A percentile compares a stretch with the other conserved stretches of the same genome.
These are phyloP conservation scores for Stemphylium lycopersici DNA, from an alignment of 2,329 filamentous ascomycete genomes.

Conservation along the genomic window DNA sequence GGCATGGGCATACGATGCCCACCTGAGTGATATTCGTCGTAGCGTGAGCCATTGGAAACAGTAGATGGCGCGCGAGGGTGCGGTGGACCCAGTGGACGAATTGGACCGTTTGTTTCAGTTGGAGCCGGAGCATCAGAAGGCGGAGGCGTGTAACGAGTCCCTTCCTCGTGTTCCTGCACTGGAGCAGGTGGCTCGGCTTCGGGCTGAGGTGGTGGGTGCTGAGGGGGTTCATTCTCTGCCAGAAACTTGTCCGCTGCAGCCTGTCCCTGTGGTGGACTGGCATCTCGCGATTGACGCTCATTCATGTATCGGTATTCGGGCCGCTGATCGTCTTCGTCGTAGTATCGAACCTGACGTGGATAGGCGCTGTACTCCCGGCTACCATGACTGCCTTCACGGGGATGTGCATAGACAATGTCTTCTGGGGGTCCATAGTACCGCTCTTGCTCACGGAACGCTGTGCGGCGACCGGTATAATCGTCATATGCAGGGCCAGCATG, in stretches of 20 bases:
- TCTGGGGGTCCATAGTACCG: slow-evolving; percentile 36
- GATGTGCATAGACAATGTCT: slow-evolving; percentile 36
- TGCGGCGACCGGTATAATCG: slow-evolving; percentile 38
- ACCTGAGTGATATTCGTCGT: slow-evolving; percentile 33
- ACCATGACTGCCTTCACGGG: slow-evolving; percentile 35
- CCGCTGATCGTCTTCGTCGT: slow-evolving; percentile 30
- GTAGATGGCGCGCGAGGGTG: slow-evolving; percentile 36
- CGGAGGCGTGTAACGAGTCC: slow-evolving; percentile 39
- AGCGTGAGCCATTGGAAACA: slow-evolving; percentile 42
- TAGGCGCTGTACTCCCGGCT: slow-evolving; percentile 36
- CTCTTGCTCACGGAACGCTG: slow-evolving; percentile 42
- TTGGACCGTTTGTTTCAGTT: slow-evolving; percentile 22
- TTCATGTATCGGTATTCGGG: slow-evolving; percentile 32
- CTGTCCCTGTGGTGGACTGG: slow-evolving; percentile 29
- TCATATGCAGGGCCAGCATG: slow-evolving; percentile 38
- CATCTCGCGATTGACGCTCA: slow-evolving; percentile 29
- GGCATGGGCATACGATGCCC: slow-evolving; percentile 36
- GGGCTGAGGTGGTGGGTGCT: slow-evolving; percentile 18
- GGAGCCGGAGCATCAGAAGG: slow-evolving; percentile 23
- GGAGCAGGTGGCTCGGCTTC: slow-evolving; percentile 22
- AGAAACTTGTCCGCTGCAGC: slow-evolving; percentile 46
- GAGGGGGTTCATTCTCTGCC: slow-evolving; percentile 32
- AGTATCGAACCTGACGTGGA: slow-evolving; percentile 36
- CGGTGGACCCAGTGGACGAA: slow-evolving; percentile 23
- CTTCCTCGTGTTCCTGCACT: slow-evolving; percentile 35